phyloP scores from a whole-genome alignment of 352 stramenopile genomes.

The Globisporangium rhizosaccharum region DNA sequence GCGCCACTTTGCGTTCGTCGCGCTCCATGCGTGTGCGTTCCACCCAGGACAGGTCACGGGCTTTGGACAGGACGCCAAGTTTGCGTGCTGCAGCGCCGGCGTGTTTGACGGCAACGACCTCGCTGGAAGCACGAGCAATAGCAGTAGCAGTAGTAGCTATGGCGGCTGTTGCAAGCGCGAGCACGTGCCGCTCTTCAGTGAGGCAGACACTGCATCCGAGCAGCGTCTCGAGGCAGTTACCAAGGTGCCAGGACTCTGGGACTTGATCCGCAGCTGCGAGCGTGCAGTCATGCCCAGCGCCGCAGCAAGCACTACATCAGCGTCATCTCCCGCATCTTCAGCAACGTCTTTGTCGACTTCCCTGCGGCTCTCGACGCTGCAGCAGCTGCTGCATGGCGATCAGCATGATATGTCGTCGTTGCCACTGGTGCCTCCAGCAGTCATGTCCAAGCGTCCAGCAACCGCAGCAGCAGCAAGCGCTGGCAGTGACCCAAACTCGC shows the following conservation, averaged over 20 bases:
- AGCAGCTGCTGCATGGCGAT: conserved; percentile 7
- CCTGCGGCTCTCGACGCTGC: background rate
- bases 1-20: conserved; percentile 30
- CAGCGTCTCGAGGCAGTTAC: conserved; percentile 18
- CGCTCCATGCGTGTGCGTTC: conserved; percentile 39
- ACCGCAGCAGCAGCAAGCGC: background rate
- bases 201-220: conserved; percentile 2
- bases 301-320: background rate
- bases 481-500: conserved; percentile 6
- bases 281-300: background rate
- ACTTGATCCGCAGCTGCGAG: conserved; percentile 21
- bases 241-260: conserved; percentile 33
- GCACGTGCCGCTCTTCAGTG: conserved; percentile 22
- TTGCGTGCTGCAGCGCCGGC: conserved; percentile 38
- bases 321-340: background rate
- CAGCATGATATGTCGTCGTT: background rate
- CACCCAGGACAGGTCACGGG: conserved; percentile 39
- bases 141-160: background rate
- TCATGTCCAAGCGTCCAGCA: conserved; percentile 2
- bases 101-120: conserved; percentile 49
- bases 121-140: conserved; percentile 4
- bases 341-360: background rate
- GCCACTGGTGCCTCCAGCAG: background rate
- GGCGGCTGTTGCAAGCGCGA: conserved; percentile 38
- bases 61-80: conserved; percentile 34